Percentiles rank a stretch among this genome's conserved stretches.
Evolutionary conservation across 108 stramenopile genomes (phyloP).

Genomic region (Nitzschia inconspicua): DNA sequence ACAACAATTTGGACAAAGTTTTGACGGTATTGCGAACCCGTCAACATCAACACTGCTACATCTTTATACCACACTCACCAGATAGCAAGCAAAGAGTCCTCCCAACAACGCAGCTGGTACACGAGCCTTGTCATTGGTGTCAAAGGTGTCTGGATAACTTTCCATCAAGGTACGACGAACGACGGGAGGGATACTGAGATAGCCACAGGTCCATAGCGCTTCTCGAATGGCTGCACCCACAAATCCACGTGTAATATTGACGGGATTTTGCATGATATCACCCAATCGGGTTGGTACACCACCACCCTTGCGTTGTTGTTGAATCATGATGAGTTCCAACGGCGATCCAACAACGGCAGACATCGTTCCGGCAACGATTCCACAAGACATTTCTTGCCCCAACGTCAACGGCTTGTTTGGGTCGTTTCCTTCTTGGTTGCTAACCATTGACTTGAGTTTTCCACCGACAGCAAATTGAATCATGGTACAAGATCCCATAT

Average conservation of each 20-base stretch:
- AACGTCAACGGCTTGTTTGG: constrained; percentile 36
- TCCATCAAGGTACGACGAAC: constrained; percentile 73
- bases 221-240: constrained; percentile 83
- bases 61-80: too few relatives aligned
- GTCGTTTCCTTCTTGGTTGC: constrained; percentile 48
- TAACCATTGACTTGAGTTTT: constrained; percentile 57
- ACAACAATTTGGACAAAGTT: constrained; percentile 24
- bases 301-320: constrained; percentile 92
- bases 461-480: constrained; percentile 92
- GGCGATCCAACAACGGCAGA: constrained; percentile 84
- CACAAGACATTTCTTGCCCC: constrained; percentile 79
- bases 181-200: constrained; percentile 85
- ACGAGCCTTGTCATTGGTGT: constrained; percentile 80
- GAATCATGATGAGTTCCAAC: constrained; percentile 94
- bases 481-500: constrained; percentile 94
- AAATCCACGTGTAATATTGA: constrained; percentile 75
- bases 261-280: constrained; percentile 52
- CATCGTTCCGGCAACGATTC: constrained; percentile 74
- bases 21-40: constrained; percentile 76
- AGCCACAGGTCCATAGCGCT: constrained; percentile 90
- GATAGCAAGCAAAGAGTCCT: constrained; percentile 86
- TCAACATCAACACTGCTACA: too few relatives aligned
- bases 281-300: constrained; percentile 40
- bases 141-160: constrained; percentile 73
- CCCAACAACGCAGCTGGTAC: constrained; percentile 86